These are phyloP conservation scores for Calophaca sinica DNA, from an alignment of 306 rosid species.

Conservation along the genomic window DNA sequence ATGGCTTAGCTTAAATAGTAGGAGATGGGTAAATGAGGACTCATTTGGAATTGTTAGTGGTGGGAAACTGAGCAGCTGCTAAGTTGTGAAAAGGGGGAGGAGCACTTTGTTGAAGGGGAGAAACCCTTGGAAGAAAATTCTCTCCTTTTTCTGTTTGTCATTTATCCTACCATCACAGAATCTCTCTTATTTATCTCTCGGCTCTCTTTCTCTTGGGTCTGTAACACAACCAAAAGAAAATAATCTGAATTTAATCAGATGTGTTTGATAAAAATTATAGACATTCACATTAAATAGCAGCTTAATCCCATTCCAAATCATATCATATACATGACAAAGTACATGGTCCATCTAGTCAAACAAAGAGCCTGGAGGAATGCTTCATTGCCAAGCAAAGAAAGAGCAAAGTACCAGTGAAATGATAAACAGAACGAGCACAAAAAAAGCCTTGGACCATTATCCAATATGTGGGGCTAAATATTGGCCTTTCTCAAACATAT, in stretches of 20 bases:
- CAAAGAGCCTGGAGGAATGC: not conserved
- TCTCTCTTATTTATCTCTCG: conserved; percentile 6
- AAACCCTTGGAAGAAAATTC: not conserved
- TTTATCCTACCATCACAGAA: conserved; percentile 20
- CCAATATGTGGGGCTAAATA: not conserved
- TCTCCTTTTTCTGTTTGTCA: not conserved
- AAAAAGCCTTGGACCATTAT: not conserved
- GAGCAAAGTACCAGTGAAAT: not conserved
- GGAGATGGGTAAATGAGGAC: not conserved
- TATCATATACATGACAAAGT: conserved; percentile 24
- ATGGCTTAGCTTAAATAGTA: not conserved
- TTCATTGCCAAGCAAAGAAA: not conserved
- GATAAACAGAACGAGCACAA: conserved; percentile 13
- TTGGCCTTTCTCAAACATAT: not conserved
- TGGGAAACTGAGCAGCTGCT: not conserved
- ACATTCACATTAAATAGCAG: conserved; percentile 2
- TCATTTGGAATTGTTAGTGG: not conserved
- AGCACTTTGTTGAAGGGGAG: conserved; percentile 2
- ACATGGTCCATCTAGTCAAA: not conserved
- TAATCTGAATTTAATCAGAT: conserved; percentile 5
- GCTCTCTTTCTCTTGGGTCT: conserved; percentile 8
- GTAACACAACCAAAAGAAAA: conserved; percentile 25
- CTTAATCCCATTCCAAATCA: not conserved
- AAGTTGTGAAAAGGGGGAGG: not conserved
- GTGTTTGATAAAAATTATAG: conserved; percentile 1